Evolutionary conservation across 768 basidiomycete genomes (phyloP).

Genomic region (Tylopilus intermedius): DNA sequence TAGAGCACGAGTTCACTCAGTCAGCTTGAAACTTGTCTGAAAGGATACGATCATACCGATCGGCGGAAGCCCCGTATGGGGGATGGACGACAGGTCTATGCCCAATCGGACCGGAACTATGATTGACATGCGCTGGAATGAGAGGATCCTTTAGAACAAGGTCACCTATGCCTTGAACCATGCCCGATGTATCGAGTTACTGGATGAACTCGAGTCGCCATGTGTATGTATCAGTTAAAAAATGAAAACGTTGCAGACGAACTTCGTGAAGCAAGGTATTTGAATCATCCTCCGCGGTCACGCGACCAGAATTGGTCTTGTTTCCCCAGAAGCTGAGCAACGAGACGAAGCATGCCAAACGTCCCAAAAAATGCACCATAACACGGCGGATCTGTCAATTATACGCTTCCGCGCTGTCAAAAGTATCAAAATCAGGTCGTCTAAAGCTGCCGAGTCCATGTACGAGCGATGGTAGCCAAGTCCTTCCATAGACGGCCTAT

Average conservation of each 20-base stretch:
- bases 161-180: neutral
- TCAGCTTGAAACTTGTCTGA: conserved; percentile 12
- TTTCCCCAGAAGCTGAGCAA: neutral
- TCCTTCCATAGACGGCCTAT: neutral
- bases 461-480: neutral
- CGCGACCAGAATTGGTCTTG: neutral
- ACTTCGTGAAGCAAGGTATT: neutral
- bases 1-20: neutral
- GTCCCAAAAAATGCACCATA: neutral
- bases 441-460: neutral
- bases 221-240: neutral
- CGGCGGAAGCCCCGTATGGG: neutral
- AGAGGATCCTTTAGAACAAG: neutral
- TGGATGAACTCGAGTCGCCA: neutral
- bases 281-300: neutral
- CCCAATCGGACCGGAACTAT: neutral
- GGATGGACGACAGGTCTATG: neutral
- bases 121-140: neutral
- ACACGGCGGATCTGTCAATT: neutral
- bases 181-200: neutral
- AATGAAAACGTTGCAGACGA: neutral
- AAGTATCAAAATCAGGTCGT: neutral
- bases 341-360: neutral
- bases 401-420: neutral
- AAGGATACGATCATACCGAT: conserved; percentile 5